phyloP scores from a whole-genome alignment of 2,329 filamentous ascomycete species.

The Samsoniella hepiali region DNA sequence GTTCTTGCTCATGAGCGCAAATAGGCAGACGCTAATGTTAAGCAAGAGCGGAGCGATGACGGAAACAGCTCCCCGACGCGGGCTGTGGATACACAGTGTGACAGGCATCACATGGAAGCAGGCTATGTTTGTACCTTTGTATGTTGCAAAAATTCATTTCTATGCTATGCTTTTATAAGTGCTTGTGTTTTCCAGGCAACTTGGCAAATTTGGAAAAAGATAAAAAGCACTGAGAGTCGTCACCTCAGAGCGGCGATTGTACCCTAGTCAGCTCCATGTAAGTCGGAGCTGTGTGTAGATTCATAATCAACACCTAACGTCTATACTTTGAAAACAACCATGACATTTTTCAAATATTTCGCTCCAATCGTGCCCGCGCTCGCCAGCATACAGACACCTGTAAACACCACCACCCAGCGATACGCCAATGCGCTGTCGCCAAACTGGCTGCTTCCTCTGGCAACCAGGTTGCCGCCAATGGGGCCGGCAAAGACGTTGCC shows the following conservation, averaged over 20 bases:
- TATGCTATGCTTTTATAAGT: no score
- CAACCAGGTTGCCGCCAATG: constrained; percentile 28
- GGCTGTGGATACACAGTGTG: no score
- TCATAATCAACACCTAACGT: no score
- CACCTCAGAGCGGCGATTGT: no score
- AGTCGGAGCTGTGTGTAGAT: no score
- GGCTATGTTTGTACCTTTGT: no score
- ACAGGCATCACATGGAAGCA: no score
- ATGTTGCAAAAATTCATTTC: no score
- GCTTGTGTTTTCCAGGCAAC: no score
- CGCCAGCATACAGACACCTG: constrained; percentile 11
- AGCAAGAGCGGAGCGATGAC: constrained; percentile 10
- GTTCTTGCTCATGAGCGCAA: not conserved
- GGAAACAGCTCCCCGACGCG: not conserved
- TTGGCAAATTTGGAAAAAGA: no score
- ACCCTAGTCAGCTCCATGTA: no score
- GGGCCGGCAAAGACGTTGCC: constrained; percentile 32
- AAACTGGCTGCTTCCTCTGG: constrained; percentile 1
- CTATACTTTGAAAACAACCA: not conserved
- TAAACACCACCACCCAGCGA: constrained; percentile 12
- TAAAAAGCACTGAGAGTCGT: no score
- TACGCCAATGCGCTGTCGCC: constrained; percentile 3
- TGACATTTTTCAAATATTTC: not conserved
- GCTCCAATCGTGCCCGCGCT: constrained; percentile 7
- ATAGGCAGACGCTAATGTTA: not conserved